Percentiles rank a stretch among this genome's conserved stretches.
phyloP scores from a whole-genome alignment of 1,139 yeast species.

The Pichia sorboxylosa region DNA sequence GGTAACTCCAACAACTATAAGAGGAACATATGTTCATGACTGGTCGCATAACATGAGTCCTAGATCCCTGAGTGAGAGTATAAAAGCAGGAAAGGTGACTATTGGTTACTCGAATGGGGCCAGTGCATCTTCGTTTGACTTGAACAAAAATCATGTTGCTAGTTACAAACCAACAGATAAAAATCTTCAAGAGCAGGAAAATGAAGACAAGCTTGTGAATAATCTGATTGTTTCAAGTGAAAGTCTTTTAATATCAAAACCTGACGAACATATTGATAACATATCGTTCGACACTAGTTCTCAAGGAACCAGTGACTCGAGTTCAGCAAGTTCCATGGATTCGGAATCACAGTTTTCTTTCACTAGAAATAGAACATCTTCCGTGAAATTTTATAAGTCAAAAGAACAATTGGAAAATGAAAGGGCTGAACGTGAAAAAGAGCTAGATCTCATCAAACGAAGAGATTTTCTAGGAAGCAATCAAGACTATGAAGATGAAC shows the following conservation, averaged over 20 bases:
- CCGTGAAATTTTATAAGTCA: conserved; percentile 41
- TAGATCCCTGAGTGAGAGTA: conserved; percentile 7
- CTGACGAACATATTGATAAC: not conserved
- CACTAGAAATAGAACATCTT: conserved; percentile 43
- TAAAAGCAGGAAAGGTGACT: conserved; percentile 8
- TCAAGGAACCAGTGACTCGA: not conserved
- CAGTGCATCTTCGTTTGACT: too few relatives aligned
- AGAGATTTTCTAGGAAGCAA: conserved; percentile 22
- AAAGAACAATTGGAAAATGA: conserved; percentile 26
- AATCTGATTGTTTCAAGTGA: not conserved
- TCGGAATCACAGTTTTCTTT: conserved; percentile 37
- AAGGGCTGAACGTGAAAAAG: conserved; percentile 12
- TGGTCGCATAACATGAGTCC: conserved; percentile 10
- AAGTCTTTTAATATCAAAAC: not conserved
- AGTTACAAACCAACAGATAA: not conserved
- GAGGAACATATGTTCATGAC: conserved; percentile 9
- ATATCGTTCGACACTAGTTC: not conserved
- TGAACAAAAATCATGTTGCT: too few relatives aligned
- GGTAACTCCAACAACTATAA: conserved; percentile 7
- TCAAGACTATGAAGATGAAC: conserved; percentile 24
- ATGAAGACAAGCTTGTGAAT: not conserved
- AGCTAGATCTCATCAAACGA: conserved; percentile 4
- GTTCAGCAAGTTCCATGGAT: not conserved
- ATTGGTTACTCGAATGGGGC: not conserved
- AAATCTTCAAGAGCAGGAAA: not conserved